Conservation (phyloP, 73 alveolate genomes). For the Tetrahymena borealis region DNA sequence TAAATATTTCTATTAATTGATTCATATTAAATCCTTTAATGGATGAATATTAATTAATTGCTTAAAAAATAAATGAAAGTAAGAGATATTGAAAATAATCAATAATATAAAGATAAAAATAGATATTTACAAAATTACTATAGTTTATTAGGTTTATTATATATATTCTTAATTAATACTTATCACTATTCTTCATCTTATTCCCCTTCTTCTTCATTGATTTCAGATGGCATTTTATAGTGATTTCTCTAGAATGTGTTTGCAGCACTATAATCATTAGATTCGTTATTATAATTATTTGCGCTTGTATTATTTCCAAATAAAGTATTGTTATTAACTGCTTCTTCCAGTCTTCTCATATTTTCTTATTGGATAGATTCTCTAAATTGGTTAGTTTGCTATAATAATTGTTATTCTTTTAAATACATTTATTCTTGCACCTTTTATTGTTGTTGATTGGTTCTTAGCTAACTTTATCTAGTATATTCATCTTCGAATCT, state of each 20-base stretch:
- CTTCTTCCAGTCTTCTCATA: neutral
- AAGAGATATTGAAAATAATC: no score
- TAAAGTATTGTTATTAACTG: neutral
- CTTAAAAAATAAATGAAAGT: no score
- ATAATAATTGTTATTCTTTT: neutral
- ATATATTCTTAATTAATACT: neutral
- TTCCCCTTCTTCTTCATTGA: neutral
- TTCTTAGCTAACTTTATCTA: neutral
- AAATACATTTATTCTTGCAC: neutral
- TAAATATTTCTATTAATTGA: no score
- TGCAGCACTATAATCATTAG: neutral
- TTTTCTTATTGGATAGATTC: neutral
- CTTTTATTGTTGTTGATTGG: neutral
- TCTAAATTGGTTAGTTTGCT: neutral
- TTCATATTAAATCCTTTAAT: no score
- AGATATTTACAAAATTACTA: neutral
- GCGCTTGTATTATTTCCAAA: neutral
- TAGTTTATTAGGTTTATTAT: neutral
- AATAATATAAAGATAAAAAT: no score
- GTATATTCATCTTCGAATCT: neutral
- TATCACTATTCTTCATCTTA: neutral
- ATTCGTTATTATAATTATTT: neutral
- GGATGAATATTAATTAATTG: no score
- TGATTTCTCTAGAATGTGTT: neutral
- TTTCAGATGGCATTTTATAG: neutral